Conservation (phyloP, 192 early-diverging fungal species). For the Backusella circina region DNA sequence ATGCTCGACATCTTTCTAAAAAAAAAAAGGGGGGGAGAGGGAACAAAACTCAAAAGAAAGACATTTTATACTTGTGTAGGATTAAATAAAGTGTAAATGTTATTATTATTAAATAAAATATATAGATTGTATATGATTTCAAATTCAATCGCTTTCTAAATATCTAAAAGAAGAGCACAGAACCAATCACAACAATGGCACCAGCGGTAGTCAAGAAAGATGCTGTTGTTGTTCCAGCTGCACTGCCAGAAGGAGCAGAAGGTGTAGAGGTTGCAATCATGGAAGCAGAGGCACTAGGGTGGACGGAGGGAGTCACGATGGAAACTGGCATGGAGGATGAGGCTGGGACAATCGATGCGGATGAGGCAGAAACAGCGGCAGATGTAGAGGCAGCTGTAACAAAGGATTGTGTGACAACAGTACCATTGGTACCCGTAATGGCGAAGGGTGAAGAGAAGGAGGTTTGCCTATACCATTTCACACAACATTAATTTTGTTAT, state of each 20-base stretch:
- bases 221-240: background rate
- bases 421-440: constrained; percentile 1
- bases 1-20: too few species aligned
- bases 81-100: background rate
- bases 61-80: background rate
- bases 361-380: background rate
- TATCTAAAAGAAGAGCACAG: constrained; percentile 3
- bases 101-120: background rate
- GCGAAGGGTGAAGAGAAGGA: constrained; percentile 3
- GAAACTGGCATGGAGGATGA: background rate
- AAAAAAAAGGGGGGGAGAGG: background rate
- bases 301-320: background rate
- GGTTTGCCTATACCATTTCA: background rate
- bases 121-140: background rate
- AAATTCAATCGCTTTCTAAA: background rate
- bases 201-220: background rate
- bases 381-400: background rate
- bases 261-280: background rate
- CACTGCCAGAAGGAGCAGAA: background rate
- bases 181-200: background rate
- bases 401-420: constrained; percentile 5
- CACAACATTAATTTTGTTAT: background rate
- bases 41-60: background rate
- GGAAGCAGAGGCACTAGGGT: background rate
- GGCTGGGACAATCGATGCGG: background rate